These are phyloP conservation scores for Arthrobotrys conoides DNA, from an alignment of 2,329 filamentous ascomycete species.

Conservation along the genomic window DNA sequence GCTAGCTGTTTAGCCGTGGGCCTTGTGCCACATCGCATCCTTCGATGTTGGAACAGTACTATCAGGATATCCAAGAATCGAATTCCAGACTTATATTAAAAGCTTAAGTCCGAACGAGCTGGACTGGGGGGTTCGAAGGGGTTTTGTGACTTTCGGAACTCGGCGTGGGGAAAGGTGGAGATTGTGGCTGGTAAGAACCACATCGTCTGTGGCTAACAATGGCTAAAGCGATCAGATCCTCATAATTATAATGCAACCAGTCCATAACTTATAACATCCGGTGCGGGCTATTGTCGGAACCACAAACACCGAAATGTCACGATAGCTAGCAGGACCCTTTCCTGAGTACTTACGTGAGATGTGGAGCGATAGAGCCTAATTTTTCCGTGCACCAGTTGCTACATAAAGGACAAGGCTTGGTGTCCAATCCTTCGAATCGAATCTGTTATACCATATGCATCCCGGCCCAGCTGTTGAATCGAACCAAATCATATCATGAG, in stretches of 20 bases:
- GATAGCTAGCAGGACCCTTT: not conserved
- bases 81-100: not conserved
- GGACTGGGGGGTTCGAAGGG: not conserved
- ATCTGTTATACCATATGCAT: not conserved
- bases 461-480: not conserved
- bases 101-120: not conserved
- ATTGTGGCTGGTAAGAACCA: slow-evolving; percentile 2
- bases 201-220: not conserved
- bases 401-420: not conserved
- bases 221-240: slow-evolving; percentile 5
- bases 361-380: not conserved
- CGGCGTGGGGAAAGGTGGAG: slow-evolving; percentile 13
- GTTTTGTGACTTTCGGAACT: not conserved
- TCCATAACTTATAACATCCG: not conserved
- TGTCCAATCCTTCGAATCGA: not conserved
- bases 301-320: slow-evolving; percentile 27
- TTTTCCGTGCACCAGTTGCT: not conserved
- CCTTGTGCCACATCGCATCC: not conserved
- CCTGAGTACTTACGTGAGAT: not conserved
- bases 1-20: slow-evolving; percentile 5
- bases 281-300: slow-evolving; percentile 5
- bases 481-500: not conserved
- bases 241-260: not conserved
- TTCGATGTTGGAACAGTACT: not conserved
- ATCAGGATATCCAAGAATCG: not conserved